phyloP scores from a whole-genome alignment of 805 yeast species.

The Alloascoidea hylecoeti region DNA sequence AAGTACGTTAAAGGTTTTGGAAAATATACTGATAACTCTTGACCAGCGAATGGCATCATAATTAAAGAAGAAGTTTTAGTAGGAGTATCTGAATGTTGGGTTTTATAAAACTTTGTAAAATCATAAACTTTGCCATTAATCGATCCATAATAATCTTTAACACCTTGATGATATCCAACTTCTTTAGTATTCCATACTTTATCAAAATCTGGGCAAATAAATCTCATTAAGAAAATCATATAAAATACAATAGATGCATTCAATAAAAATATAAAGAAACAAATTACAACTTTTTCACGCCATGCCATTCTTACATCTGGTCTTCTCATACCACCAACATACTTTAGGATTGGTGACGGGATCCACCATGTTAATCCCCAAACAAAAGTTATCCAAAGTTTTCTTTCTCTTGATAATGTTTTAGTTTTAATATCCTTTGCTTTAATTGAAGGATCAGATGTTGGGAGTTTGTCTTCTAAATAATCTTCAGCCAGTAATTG shows the following conservation, averaged over 20 bases:
- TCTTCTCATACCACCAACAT: constrained; percentile 22
- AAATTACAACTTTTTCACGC: constrained; percentile 24
- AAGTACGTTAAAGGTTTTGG: constrained; percentile 24
- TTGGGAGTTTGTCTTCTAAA: constrained; percentile 17
- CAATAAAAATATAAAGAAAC: constrained; percentile 18
- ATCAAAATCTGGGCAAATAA: constrained; percentile 24
- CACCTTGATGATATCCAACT: constrained; percentile 20
- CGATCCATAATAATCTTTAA: constrained; percentile 21
- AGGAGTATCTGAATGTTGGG: constrained; percentile 25
- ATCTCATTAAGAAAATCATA: constrained; percentile 23
- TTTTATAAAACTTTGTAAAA: constrained; percentile 21
- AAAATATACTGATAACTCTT: constrained; percentile 22
- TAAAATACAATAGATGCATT: constrained; percentile 24
- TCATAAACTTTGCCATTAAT: constrained; percentile 25
- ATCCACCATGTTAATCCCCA: constrained; percentile 27
- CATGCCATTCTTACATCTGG: constrained; percentile 26
- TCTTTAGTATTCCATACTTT: constrained; percentile 23
- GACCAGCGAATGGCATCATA: constrained; percentile 24
- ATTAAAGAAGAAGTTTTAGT: constrained; percentile 14
- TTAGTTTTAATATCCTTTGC: constrained; percentile 17
- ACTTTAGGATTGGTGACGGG: constrained; percentile 19
- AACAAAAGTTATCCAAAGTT: constrained; percentile 21
- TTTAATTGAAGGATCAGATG: too few species aligned
- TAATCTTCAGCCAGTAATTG: constrained; percentile 2
- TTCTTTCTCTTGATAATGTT: constrained; percentile 15